Conservation (phyloP, 1,284 basidiomycete species). For the Papiliotrema laurentii region DNA sequence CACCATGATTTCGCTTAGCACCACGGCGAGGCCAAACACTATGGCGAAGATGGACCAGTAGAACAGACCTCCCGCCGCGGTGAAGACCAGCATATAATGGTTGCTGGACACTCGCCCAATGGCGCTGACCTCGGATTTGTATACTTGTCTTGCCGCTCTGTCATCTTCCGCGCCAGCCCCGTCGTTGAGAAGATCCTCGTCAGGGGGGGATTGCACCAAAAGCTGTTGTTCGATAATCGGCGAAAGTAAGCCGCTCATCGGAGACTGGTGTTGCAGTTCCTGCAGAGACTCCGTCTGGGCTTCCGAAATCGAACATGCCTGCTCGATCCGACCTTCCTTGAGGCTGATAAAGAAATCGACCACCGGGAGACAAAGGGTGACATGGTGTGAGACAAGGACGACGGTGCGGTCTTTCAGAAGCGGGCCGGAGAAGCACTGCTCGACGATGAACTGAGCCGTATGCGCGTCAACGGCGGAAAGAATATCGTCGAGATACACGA, state of each 20-base stretch:
- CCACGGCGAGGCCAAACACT: conserved; percentile 24
- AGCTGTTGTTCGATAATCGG: neutral
- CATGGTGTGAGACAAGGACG: conserved; percentile 71
- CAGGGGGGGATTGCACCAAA: neutral
- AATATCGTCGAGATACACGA: conserved; percentile 54
- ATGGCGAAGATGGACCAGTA: conserved; percentile 44
- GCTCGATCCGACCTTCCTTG: conserved; percentile 43
- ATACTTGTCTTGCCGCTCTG: conserved; percentile 56
- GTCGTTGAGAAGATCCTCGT: neutral
- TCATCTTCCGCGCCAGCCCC: conserved; percentile 1
- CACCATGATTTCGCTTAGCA: conserved; percentile 16
- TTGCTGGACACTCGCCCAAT: conserved; percentile 49
- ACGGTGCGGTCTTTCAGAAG: conserved; percentile 61
- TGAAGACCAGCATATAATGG: conserved; percentile 40
- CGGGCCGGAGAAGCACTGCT: conserved; percentile 47
- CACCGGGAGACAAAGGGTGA: conserved; percentile 51
- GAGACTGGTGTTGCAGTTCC: neutral
- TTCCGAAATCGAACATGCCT: conserved; percentile 25
- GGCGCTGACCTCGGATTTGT: conserved; percentile 65
- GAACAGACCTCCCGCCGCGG: conserved; percentile 39
- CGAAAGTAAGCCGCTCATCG: neutral
- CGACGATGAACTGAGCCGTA: conserved; percentile 40
- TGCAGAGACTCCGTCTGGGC: conserved; percentile 1
- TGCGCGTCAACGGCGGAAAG: conserved; percentile 48
- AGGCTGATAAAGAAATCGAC: conserved; percentile 56